Conservation (phyloP, 768 basidiomycete species). For the Russula sp. region DNA sequence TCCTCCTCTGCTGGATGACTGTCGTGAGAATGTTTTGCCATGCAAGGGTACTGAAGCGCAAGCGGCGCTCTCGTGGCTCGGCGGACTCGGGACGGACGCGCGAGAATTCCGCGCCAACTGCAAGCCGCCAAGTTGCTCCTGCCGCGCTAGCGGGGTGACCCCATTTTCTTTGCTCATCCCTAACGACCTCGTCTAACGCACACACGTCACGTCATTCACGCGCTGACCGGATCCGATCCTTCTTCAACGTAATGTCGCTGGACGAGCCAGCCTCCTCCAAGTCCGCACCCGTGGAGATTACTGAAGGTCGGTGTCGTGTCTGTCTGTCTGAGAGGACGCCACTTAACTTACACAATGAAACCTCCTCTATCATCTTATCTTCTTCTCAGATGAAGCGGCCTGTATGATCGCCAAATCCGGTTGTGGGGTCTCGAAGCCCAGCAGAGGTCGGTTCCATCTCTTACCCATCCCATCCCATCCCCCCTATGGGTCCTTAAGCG, state of each 20-base stretch:
- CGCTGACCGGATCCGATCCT: background rate
- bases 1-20: background rate
- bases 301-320: constrained; percentile 33
- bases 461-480: no score
- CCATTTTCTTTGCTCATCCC: background rate
- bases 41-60: background rate
- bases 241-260: constrained; percentile 20
- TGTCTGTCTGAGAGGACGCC: background rate
- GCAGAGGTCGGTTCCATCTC: constrained; percentile 60
- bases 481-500: background rate
- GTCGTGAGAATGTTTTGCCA: background rate
- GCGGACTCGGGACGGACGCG: background rate
- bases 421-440: constrained; percentile 99
- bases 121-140: background rate
- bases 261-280: constrained; percentile 28
- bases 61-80: no score
- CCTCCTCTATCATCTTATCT: background rate
- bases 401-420: constrained; percentile 96
- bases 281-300: constrained; percentile 33
- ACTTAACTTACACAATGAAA: background rate
- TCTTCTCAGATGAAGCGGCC: constrained; percentile 59
- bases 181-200: background rate
- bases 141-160: background rate
- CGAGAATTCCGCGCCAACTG: constrained; percentile 5
- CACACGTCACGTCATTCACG: background rate